Conservation (phyloP, 192 early-diverging fungal species). For the Thoreauomyces humboldtii region DNA sequence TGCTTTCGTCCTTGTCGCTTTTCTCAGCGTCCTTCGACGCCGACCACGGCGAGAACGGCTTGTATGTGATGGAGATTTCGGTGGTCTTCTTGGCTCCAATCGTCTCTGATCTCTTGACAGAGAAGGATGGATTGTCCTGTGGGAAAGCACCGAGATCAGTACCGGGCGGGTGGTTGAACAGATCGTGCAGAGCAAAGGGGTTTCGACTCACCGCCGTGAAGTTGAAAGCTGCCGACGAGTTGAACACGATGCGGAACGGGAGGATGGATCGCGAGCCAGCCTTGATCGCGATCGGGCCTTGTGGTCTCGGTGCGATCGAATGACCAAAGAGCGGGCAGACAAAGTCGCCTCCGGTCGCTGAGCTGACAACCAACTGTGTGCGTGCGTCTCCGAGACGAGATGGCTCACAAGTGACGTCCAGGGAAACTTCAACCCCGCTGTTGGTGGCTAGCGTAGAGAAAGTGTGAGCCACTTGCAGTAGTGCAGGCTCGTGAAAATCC, state of each 20-base stretch:
- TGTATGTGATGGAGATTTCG: conserved; percentile 43
- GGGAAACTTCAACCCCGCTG: conserved; percentile 48
- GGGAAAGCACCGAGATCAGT: too few species aligned
- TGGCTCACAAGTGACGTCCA: conserved; percentile 60
- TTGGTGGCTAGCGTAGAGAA: too few species aligned
- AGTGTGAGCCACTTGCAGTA: too few species aligned
- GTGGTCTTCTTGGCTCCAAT: conserved; percentile 56
- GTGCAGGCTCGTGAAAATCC: too few species aligned
- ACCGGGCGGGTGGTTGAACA: too few species aligned
- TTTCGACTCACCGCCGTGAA: conserved; percentile 52
- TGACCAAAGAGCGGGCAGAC: conserved; percentile 57
- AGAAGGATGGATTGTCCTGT: conserved; percentile 59
- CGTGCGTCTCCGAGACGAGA: conserved; percentile 57
- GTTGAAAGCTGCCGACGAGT: conserved; percentile 43
- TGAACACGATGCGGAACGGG: conserved; percentile 63
- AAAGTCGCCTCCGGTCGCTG: conserved; percentile 57
- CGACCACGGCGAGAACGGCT: conserved; percentile 23
- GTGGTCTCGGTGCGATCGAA: conserved; percentile 52
- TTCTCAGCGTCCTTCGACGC: conserved; percentile 9
- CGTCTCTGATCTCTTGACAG: conserved; percentile 50
- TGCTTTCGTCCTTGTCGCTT: background rate
- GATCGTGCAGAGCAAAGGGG: too few species aligned
- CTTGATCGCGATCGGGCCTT: conserved; percentile 59
- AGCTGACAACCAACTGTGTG: conserved; percentile 49
- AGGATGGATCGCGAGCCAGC: conserved; percentile 40